These are phyloP conservation scores for Rhizoctonia solani DNA, from an alignment of 1,284 basidiomycete genomes.

Conservation along the genomic window DNA sequence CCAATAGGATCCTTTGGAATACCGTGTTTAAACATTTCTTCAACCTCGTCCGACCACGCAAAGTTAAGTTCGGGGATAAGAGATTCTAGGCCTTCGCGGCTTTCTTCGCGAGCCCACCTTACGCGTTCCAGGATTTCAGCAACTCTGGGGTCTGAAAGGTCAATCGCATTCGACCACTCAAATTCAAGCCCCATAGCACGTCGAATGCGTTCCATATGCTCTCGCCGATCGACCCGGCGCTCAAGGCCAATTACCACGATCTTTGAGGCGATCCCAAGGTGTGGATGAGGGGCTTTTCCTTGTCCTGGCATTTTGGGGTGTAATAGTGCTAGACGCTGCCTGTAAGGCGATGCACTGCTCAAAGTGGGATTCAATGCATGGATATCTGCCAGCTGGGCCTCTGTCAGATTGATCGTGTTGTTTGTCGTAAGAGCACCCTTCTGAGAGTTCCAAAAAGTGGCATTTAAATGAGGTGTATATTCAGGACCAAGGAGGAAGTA, in stretches of 20 bases:
- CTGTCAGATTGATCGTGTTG: background rate
- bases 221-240: slow-evolving; percentile 38
- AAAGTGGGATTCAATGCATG: background rate
- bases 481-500: slow-evolving; percentile 10
- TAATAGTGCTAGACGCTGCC: slow-evolving; percentile 1
- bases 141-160: slow-evolving; percentile 14
- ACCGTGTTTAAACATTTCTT: background rate
- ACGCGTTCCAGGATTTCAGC: slow-evolving; percentile 33
- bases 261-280: slow-evolving; percentile 39
- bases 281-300: background rate
- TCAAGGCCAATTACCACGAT: slow-evolving; percentile 41
- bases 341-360: background rate
- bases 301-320: background rate
- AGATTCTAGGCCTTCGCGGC: background rate
- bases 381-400: background rate
- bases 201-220: slow-evolving; percentile 38
- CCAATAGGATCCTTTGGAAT: slow-evolving; percentile 8
- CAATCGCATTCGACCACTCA: slow-evolving; percentile 38
- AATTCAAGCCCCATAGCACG: slow-evolving; percentile 39
- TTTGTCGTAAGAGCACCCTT: background rate
- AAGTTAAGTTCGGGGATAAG: slow-evolving; percentile 12
- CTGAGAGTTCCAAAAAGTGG: background rate
- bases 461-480: background rate
- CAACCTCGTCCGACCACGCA: slow-evolving; percentile 8
- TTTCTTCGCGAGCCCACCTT: slow-evolving; percentile 12